Conservation (phyloP, 192 early-diverging fungal genomes). For the Ambispora gerdemannii region DNA sequence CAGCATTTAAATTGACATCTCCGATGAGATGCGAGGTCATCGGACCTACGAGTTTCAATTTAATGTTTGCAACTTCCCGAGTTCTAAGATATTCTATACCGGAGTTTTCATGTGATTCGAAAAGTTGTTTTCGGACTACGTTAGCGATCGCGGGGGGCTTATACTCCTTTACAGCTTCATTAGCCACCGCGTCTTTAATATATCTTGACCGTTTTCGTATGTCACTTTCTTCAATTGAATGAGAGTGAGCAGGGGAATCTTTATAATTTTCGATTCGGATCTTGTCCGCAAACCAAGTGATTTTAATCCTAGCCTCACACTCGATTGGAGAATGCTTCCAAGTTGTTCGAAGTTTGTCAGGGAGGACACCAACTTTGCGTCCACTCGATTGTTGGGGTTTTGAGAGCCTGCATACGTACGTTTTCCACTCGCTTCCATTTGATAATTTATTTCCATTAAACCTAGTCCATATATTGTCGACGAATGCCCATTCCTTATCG, state of each 20-base stretch:
- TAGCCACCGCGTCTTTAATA: background rate
- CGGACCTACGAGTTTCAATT: background rate
- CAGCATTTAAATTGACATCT: background rate
- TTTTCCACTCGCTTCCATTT: background rate
- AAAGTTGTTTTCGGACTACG: background rate
- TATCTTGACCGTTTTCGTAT: background rate
- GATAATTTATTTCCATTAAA: background rate
- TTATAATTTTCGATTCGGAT: background rate
- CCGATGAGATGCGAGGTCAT: background rate
- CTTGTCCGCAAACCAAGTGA: background rate
- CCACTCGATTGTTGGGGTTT: background rate
- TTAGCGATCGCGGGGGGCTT: background rate
- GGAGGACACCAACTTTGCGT: background rate
- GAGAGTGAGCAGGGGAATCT: background rate
- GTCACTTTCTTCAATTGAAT: background rate
- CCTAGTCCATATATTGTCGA: constrained; percentile 1
- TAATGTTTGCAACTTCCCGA: constrained; percentile 1
- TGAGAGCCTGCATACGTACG: background rate
- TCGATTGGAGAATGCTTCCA: background rate
- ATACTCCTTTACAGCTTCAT: constrained; percentile 3
- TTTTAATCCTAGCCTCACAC: background rate
- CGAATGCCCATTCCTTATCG: background rate
- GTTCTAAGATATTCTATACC: background rate
- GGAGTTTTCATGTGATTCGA: background rate
- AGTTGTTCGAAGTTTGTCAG: constrained; percentile 1